These are phyloP conservation scores for Brassica hybrid DNA, from an alignment of 441 rosid species.

Conservation along the genomic window DNA sequence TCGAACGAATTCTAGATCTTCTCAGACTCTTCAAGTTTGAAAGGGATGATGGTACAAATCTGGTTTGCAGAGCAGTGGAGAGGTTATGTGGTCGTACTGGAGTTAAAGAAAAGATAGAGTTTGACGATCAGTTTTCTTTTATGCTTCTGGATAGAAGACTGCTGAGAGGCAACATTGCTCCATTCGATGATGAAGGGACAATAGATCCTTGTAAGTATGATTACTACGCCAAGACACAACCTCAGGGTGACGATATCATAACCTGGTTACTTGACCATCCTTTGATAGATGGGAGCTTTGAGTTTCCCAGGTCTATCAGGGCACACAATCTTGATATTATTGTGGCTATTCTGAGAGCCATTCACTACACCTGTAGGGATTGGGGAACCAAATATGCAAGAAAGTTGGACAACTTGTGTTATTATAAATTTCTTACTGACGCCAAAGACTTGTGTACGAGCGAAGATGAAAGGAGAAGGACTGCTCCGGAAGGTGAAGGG, in stretches of 20 bases:
- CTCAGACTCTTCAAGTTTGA: conserved; percentile 11
- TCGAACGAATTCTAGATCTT: conserved; percentile 8
- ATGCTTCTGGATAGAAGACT: conserved; percentile 36
- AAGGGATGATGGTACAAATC: conserved; percentile 26
- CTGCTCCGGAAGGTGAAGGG: conserved; percentile 16
- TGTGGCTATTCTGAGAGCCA: conserved; percentile 33
- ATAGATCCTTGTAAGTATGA: conserved; percentile 16
- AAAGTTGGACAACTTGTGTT: neutral
- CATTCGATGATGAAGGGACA: conserved; percentile 32
- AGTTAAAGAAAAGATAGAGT: conserved; percentile 30
- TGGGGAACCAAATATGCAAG: conserved; percentile 7
- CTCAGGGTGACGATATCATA: conserved; percentile 32
- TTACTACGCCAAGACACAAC: conserved; percentile 25
- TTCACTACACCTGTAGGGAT: conserved; percentile 28
- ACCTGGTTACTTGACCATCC: conserved; percentile 35
- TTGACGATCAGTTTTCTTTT: conserved; percentile 26
- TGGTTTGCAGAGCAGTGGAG: conserved; percentile 26
- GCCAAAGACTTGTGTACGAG: conserved; percentile 2
- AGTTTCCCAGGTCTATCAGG: conserved; percentile 33
- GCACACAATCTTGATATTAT: conserved; percentile 22
- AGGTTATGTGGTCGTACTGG: conserved; percentile 9
- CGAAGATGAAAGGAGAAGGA: conserved; percentile 27
- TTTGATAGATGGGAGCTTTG: neutral
- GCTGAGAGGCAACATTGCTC: conserved; percentile 17
- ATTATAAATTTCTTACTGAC: neutral